These are phyloP conservation scores for Acacia concinna DNA, from an alignment of 331 rosid species.

Conservation along the genomic window DNA sequence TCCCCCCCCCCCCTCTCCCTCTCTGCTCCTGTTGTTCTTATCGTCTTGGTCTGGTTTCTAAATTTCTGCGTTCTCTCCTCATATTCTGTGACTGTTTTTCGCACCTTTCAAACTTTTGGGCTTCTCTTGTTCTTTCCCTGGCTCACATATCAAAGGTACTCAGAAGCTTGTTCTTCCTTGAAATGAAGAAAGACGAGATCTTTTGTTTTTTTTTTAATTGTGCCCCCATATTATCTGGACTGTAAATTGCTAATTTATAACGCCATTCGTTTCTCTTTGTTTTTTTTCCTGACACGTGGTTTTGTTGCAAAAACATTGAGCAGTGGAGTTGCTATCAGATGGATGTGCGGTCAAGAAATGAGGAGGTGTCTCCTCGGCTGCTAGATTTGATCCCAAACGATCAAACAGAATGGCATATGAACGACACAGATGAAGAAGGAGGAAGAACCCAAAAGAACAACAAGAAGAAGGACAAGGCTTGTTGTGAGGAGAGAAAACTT, in stretches of 20 bases:
- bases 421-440: slow-evolving; percentile 16
- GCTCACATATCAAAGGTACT: background rate
- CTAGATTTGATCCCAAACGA: slow-evolving; percentile 65
- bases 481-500: slow-evolving; percentile 65
- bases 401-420: slow-evolving; percentile 53
- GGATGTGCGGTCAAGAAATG: slow-evolving; percentile 56
- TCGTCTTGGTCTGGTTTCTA: slow-evolving; percentile 44
- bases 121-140: background rate
- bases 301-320: slow-evolving; percentile 27
- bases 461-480: slow-evolving; percentile 25
- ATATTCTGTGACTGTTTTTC: slow-evolving; percentile 17
- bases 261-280: background rate
- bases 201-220: background rate
- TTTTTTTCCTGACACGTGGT: background rate
- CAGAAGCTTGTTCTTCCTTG: background rate
- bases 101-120: slow-evolving; percentile 22
- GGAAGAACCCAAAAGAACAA: slow-evolving; percentile 27
- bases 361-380: slow-evolving; percentile 53
- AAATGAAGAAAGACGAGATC: background rate
- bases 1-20: slow-evolving; percentile 14
- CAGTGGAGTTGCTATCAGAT: slow-evolving; percentile 37
- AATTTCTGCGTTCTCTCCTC: slow-evolving; percentile 32
- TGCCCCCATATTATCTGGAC: background rate
- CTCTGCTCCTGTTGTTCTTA: slow-evolving; percentile 28
- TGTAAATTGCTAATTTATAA: background rate